Evolutionary conservation across 2,329 filamentous ascomycete genomes (phyloP).

Genomic region (Lachnellula subtilissima): DNA sequence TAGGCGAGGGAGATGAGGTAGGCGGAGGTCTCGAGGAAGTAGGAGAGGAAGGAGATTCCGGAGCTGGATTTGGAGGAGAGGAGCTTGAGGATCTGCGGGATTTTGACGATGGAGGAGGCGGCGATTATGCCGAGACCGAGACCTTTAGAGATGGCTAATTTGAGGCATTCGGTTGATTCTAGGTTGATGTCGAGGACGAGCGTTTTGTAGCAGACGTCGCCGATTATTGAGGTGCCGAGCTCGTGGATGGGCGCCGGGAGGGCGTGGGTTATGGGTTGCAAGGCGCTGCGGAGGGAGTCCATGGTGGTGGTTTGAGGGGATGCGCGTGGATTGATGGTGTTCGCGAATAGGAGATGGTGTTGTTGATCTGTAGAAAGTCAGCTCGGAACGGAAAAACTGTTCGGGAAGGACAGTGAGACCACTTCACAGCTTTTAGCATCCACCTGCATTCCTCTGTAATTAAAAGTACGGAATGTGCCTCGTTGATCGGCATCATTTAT

Average conservation of each 20-base stretch:
- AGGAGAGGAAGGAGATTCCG: conserved; percentile 84
- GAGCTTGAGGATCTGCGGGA: conserved; percentile 94
- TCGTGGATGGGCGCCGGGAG: conserved; percentile 72
- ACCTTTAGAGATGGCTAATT: conserved; percentile 85
- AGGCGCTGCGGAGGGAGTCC: conserved; percentile 56
- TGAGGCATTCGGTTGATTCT: conserved; percentile 72
- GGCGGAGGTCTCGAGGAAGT: conserved; percentile 83
- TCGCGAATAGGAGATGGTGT: background rate
- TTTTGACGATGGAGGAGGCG: conserved; percentile 87
- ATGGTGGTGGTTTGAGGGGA: conserved; percentile 35
- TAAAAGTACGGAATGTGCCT: background rate
- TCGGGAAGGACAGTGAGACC: background rate
- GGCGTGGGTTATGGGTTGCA: conserved; percentile 65
- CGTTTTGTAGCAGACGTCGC: conserved; percentile 76
- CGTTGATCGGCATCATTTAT: background rate
- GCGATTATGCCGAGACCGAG: conserved; percentile 91
- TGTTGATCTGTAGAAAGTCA: background rate
- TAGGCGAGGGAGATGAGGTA: conserved; percentile 90
- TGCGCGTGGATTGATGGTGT: background rate
- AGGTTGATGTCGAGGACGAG: conserved; percentile 82
- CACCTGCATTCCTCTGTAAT: background rate
- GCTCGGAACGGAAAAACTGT: background rate
- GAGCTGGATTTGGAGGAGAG: conserved; percentile 72
- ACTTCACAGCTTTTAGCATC: background rate
- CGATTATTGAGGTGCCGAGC: conserved; percentile 73